Conservation (phyloP, 208 protist genomes). For the Crithidia sp. region DNA sequence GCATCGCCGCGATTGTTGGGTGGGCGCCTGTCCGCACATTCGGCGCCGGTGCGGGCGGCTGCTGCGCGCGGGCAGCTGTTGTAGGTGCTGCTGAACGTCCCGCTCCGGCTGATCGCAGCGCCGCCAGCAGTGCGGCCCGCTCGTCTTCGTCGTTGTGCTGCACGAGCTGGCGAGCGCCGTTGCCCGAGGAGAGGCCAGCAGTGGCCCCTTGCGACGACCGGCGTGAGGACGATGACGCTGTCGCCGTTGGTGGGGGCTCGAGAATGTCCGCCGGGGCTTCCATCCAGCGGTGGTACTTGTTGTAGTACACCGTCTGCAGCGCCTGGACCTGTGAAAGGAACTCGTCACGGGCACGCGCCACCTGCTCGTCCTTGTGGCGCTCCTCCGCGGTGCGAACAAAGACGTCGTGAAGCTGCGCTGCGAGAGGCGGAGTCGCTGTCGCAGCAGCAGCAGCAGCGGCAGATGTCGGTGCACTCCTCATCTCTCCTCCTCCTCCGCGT, state of each 20-base stretch:
- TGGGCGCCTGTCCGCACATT: slow-evolving; percentile 1
- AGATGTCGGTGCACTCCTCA: slow-evolving; percentile 3
- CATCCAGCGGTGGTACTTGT: slow-evolving; percentile 79
- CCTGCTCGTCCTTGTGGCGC: slow-evolving; percentile 40
- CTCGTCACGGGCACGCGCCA: slow-evolving; percentile 68
- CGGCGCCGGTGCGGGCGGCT: neutral
- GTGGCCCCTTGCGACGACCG: neutral
- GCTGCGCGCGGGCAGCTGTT: too few relatives aligned
- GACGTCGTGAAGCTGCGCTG: slow-evolving; percentile 41
- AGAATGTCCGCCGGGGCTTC: slow-evolving; percentile 74
- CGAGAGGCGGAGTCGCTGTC: neutral
- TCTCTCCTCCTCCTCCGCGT: slow-evolving; percentile 8
- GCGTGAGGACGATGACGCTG: neutral
- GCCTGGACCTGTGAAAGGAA: slow-evolving; percentile 77
- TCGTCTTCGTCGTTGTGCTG: slow-evolving; percentile 30
- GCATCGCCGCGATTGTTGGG: slow-evolving; percentile 21
- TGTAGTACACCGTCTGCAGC: slow-evolving; percentile 81
- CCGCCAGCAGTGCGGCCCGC: slow-evolving; percentile 33
- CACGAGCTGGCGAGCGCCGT: neutral
- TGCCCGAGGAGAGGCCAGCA: neutral
- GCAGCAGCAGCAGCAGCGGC: neutral
- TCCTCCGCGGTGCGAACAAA: slow-evolving; percentile 57
- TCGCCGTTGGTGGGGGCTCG: slow-evolving; percentile 22
- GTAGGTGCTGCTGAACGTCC: neutral
- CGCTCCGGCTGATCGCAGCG: neutral